Conservation (phyloP, 345 rosid species). For the Brassica juncea region DNA sequence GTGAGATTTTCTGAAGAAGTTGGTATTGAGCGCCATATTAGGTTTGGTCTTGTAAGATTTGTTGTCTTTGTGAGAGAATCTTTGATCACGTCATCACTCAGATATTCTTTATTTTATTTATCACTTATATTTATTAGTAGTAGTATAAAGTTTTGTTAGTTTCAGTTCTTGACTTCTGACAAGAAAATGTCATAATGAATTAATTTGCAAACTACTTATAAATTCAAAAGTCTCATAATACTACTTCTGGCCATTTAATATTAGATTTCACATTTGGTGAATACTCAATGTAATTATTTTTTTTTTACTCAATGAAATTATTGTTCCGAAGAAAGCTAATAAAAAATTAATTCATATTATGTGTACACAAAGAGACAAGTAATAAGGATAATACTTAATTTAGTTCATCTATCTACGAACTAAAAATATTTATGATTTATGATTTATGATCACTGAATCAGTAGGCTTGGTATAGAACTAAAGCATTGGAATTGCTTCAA, state of each 20-base stretch:
- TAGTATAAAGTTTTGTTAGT: slow-evolving; percentile 24
- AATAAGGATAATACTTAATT: not conserved
- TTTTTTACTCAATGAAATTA: slow-evolving; percentile 17
- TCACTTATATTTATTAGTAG: slow-evolving; percentile 6
- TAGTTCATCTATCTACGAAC: not conserved
- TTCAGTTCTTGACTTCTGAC: slow-evolving; percentile 63
- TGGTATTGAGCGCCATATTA: slow-evolving; percentile 42
- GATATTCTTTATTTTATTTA: slow-evolving; percentile 35
- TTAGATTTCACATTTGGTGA: slow-evolving; percentile 33
- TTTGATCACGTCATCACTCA: slow-evolving; percentile 69
- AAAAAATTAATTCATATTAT: not conserved
- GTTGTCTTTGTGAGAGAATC: slow-evolving; percentile 58
- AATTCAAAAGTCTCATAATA: slow-evolving; percentile 6
- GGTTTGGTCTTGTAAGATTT: slow-evolving; percentile 38
- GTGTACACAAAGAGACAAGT: slow-evolving; percentile 3
- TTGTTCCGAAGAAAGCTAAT: not conserved
- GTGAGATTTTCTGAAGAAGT: slow-evolving; percentile 26
- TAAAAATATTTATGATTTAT: not conserved
- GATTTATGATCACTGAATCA: slow-evolving; percentile 15
- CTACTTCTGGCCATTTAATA: slow-evolving; percentile 26
- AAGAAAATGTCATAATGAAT: slow-evolving; percentile 51
- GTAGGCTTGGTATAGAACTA: slow-evolving; percentile 27
- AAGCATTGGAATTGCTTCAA: slow-evolving; percentile 37
- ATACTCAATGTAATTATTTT: slow-evolving; percentile 21
- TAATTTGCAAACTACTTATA: not conserved